A percentile compares a stretch with the other conserved stretches of the same genome.
Evolutionary conservation across 1,139 yeast genomes (phyloP).

Genomic region (Arxiozyma telluris): DNA sequence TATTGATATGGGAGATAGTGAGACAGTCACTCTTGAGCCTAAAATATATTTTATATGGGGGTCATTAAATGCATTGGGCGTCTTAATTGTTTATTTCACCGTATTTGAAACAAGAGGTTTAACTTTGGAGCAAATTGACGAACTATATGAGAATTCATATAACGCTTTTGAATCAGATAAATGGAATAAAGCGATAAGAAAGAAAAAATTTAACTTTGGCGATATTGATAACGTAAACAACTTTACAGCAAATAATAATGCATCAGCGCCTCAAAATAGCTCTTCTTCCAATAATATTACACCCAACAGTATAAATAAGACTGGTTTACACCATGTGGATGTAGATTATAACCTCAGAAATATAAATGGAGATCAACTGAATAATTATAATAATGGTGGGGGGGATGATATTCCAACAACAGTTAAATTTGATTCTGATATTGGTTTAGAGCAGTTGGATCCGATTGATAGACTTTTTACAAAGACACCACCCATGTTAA

Average conservation of each 20-base stretch:
- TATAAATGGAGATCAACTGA: not conserved
- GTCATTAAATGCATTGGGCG: slow-evolving; percentile 51
- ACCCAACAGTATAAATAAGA: not conserved
- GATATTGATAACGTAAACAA: not conserved
- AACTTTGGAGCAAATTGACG: slow-evolving; percentile 67
- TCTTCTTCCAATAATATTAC: not conserved
- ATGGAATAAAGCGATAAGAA: slow-evolving; percentile 25
- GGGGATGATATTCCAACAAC: not conserved
- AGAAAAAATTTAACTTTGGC: slow-evolving; percentile 1
- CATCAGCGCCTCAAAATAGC: not conserved
- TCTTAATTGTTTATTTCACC: slow-evolving; percentile 49
- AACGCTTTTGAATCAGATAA: slow-evolving; percentile 28
- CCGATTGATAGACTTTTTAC: not conserved
- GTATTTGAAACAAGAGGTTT: slow-evolving; percentile 73
- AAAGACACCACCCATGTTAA: not conserved
- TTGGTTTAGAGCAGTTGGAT: not conserved
- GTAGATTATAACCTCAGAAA: not conserved
- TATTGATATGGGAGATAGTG: slow-evolving; percentile 50
- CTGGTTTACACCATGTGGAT: not conserved
- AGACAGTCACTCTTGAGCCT: slow-evolving; percentile 54
- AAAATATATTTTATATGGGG: slow-evolving; percentile 76
- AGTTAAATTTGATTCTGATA: not conserved
- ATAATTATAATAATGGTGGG: not conserved
- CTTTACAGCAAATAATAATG: not conserved
- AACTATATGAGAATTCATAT: slow-evolving; percentile 43